Percentiles rank a stretch among this genome's conserved stretches.
Conservation (phyloP, 1,284 basidiomycete species). For the Neonothopanus nambi region DNA sequence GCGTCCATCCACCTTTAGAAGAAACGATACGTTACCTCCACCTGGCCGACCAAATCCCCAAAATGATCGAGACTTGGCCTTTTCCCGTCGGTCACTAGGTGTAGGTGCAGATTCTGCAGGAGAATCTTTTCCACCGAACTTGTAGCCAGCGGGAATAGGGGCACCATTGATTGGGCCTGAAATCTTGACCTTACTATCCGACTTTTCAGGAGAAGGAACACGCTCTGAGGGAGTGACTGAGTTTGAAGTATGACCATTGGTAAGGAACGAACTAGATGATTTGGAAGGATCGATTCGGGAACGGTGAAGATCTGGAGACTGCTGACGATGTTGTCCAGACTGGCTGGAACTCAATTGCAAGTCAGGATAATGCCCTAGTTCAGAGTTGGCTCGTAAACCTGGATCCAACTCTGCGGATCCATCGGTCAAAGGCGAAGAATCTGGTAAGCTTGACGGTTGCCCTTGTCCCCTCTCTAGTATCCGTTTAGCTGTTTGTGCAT, state of each 20-base stretch:
- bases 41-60: slow-evolving; percentile 78
- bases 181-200: slow-evolving; percentile 72
- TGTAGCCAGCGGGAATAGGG: slow-evolving; percentile 86
- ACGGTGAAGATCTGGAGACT: slow-evolving; percentile 57
- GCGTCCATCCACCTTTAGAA: slow-evolving; percentile 2
- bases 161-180: slow-evolving; percentile 87
- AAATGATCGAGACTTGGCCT: slow-evolving; percentile 87
- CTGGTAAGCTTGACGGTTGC: slow-evolving; percentile 47
- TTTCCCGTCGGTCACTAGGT: slow-evolving; percentile 69
- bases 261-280: slow-evolving; percentile 50
- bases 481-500: slow-evolving; percentile 40
- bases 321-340: slow-evolving; percentile 41
- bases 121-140: slow-evolving; percentile 76
- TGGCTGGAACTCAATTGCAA: slow-evolving; percentile 35
- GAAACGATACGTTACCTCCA: slow-evolving; percentile 26
- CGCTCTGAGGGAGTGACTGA: slow-evolving; percentile 48
- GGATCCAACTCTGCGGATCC: slow-evolving; percentile 35
- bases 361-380: slow-evolving; percentile 77
- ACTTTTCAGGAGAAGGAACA: slow-evolving; percentile 59
- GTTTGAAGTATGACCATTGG: slow-evolving; percentile 43
- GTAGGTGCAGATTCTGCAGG: slow-evolving; percentile 40
- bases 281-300: slow-evolving; percentile 50
- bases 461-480: slow-evolving; percentile 42
- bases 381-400: slow-evolving; percentile 68
- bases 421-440: slow-evolving; percentile 60